Evolutionary conservation across 148 eudicot species (phyloP), one percentile per base, ranked within the genome.

Genomic region (Rhododendron ferrugineum): DNA sequence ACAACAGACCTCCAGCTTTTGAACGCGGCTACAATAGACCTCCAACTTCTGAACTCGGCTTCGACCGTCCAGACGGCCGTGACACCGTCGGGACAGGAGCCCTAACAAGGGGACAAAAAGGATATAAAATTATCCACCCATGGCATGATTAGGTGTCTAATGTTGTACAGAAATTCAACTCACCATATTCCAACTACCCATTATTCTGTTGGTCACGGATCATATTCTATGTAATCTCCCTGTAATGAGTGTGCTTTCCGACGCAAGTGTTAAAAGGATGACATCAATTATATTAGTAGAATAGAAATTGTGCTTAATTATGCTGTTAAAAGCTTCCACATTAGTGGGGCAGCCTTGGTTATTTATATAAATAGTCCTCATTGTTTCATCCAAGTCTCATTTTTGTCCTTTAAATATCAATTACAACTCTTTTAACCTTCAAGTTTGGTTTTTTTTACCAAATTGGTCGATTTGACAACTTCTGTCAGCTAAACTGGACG

Each of bases 131-230:
- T 78, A 72, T 64, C 77, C 84, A 79, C 56, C 74, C 84, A 86
- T 86, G 42, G 70, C 23, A 77, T 81, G 85, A 86, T 86, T 78
- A 85, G 82, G 50, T 64, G 79, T 82, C 85, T 54, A 83, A 76
- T 68, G 64, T 88, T 30, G 47, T 81, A 26, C 47, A 52, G 15
- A 5, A 44, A 5, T 62, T 42, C 82, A 34, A 30, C 50, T 47
- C 28, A 58, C 73, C 70, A 52, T 40, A 81, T 44, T 85, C 87
- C 90, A 87, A 86, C 85, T 68, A 11, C 72, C 49, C 77, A 28
- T 68, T 79, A 80, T 44, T 85, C n/a, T 68, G 46, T 70, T 80
- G 32, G 83, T 66, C 79, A 68, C 79, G 49, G 79, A 3, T 22
- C 16, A 32, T 58, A 79, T 30, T 64, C 34, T 70, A 36, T 80